Evolutionary conservation across 1,284 basidiomycete genomes (phyloP), one percentile per base, ranked within the genome.

Genomic region (Stereum hirsutum): DNA sequence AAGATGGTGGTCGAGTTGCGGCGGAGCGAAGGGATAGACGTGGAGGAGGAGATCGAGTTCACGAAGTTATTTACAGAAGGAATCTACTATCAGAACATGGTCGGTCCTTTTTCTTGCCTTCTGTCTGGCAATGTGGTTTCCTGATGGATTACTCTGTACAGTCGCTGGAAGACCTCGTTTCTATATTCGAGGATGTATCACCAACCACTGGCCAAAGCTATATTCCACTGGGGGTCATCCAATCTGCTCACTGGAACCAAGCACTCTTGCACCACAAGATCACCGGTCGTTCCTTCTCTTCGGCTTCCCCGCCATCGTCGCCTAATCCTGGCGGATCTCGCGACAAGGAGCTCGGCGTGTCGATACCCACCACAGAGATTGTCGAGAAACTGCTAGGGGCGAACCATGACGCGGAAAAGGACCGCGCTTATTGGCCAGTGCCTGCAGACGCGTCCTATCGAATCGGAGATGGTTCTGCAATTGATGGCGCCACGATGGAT

Each of bases 31-130:
- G 74, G 73, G 12, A 60, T 75, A 32, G 48, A 70, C 32, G 60
- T 67, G 6, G 66, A 68, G 0, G 85, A 88, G 53, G 83, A 89
- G 54, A 58, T 50, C 26, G 70, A 79, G 50, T 89, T 86, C 70
- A 65, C 63, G n/a, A 69, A 65, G 44, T 71, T 95, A 53, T 95
- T 97, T 57, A 63, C 72, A 26, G 66, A 75, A 23, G 88, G 87
- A 4, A 89, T 96, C 23, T 88, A 92, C 62, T 96, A 95, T 59
- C 70, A 76, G 10, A 90, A 93, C 58, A 89, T 95, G 87, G 89
- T 89, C 52, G 44, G 77, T 63, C 25, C 26, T 14, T n/a, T 37
- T 44, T 11, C 17, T 36, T 50, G 39, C 55, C 49, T 44, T 45
- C 21, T 31, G 19, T 21, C 47, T 45, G 26, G 4, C 14, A 17